Evolutionary conservation across 768 basidiomycete genomes (phyloP).

Genomic region (Termitomyces sp.): DNA sequence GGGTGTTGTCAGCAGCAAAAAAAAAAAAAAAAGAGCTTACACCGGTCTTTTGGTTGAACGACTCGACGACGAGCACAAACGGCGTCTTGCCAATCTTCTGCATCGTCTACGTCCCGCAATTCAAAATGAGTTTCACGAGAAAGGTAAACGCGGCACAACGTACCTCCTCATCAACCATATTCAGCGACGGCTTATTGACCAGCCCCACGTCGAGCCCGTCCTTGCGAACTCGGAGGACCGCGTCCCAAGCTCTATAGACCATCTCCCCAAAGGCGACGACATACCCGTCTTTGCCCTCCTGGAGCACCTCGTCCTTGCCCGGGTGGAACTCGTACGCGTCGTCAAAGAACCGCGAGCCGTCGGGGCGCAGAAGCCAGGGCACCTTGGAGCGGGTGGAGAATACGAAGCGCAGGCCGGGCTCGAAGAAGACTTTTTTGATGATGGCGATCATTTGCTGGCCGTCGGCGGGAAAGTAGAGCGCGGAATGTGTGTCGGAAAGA

Average conservation of each 20-base stretch:
- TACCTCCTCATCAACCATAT: conserved; percentile 79
- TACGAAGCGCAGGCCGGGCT: conserved; percentile 76
- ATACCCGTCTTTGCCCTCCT: conserved; percentile 74
- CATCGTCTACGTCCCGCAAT: conserved; percentile 42
- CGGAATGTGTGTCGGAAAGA: conserved; percentile 71
- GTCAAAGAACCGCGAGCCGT: conserved; percentile 40
- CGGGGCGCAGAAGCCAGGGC: conserved; percentile 76
- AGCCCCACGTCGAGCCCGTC: conserved; percentile 76
- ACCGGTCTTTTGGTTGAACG: conserved; percentile 88
- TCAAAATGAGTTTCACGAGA: neutral
- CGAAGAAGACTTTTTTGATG: conserved; percentile 75
- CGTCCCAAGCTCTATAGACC: conserved; percentile 80
- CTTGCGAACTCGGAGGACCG: conserved; percentile 67
- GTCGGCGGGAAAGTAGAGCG: conserved; percentile 88
- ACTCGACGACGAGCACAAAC: conserved; percentile 84
- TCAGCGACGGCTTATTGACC: conserved; percentile 83
- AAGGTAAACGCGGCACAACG: neutral
- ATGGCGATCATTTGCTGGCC: conserved; percentile 74
- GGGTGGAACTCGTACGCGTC: conserved; percentile 72
- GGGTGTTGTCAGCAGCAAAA: too few relatives aligned
- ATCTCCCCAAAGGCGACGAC: conserved; percentile 86
- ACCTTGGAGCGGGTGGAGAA: conserved; percentile 91
- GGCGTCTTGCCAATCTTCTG: conserved; percentile 66
- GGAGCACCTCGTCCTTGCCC: conserved; percentile 79
- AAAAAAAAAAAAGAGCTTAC: conserved; percentile 26